Conservation (phyloP, 345 rosid genomes). For the Acer campestre region DNA sequence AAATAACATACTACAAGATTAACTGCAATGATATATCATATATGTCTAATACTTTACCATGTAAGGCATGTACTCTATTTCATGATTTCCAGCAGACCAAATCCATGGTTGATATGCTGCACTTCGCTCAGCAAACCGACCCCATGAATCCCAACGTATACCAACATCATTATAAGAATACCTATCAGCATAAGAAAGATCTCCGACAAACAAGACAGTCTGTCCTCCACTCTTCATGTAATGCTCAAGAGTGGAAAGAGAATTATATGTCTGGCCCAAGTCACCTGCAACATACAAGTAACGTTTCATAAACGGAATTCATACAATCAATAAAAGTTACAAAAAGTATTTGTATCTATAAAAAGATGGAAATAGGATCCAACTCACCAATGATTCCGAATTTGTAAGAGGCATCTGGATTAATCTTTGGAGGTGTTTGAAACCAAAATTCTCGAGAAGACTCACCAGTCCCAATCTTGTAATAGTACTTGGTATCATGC, state of each 20-base stretch:
- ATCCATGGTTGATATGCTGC: conserved; percentile 96
- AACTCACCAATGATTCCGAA: conserved; percentile 93
- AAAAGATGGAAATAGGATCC: conserved; percentile 5
- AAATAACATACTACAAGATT: not conserved
- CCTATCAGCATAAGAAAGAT: conserved; percentile 95
- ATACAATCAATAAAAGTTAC: not conserved
- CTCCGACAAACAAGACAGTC: conserved; percentile 85
- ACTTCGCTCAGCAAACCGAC: conserved; percentile 79
- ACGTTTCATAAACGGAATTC: not conserved
- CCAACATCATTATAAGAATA: conserved; percentile 80
- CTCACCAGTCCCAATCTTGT: conserved; percentile 73
- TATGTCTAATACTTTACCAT: conserved; percentile 54
- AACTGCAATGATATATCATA: not conserved
- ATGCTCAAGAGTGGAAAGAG: conserved; percentile 86
- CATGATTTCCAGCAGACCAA: conserved; percentile 96
- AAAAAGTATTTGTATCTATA: not conserved
- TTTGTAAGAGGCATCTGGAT: conserved; percentile 81
- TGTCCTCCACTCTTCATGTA: conserved; percentile 85
- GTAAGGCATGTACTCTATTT: conserved; percentile 86
- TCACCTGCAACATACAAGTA: conserved; percentile 60
- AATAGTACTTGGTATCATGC: conserved; percentile 86
- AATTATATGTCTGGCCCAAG: conserved; percentile 94
- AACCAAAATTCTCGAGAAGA: conserved; percentile 87
- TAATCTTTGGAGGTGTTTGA: conserved; percentile 74
- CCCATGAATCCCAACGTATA: conserved; percentile 93